Percentiles rank a stretch among this genome's conserved stretches.
Evolutionary conservation across 2,329 filamentous ascomycete genomes (phyloP).

Genomic region (Claviceps digitariae): DNA sequence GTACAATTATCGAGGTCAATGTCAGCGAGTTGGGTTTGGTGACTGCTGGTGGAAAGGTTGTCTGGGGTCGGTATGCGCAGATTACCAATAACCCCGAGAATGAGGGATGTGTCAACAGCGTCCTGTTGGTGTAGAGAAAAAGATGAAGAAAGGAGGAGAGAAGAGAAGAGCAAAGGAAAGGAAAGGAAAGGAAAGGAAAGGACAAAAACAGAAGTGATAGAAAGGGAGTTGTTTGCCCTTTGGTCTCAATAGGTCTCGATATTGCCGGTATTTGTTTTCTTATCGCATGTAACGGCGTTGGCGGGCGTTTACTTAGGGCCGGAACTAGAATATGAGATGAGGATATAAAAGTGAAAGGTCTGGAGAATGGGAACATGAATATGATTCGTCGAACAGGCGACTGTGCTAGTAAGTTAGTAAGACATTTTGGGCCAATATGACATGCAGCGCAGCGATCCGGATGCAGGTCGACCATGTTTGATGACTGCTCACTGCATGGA

Average conservation of each 20-base stretch:
- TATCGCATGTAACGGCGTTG: conserved; percentile 16
- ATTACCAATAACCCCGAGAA: conserved; percentile 34
- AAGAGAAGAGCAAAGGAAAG: not conserved
- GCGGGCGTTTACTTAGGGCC: conserved; percentile 8
- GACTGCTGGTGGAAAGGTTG: conserved; percentile 82
- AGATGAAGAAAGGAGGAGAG: not conserved
- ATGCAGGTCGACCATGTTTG: not conserved
- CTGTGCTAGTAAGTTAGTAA: not conserved
- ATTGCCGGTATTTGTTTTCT: conserved; percentile 1
- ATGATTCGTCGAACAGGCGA: not conserved
- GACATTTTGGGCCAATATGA: not conserved
- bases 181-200: not conserved
- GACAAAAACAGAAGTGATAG: not conserved
- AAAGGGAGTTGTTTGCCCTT: not conserved
- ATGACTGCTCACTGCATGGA: not conserved
- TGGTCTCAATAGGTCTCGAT: not conserved
- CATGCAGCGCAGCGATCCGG: not conserved
- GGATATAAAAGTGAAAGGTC: not conserved
- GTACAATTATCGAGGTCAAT: conserved; percentile 75
- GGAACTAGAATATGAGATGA: not conserved
- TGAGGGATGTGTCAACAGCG: conserved; percentile 31
- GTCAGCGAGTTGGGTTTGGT: conserved; percentile 83
- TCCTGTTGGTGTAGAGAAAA: conserved; percentile 16
- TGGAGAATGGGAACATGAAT: not conserved
- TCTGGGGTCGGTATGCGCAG: conserved; percentile 70